Conservation (phyloP, 2,329 filamentous ascomycete genomes). For the Arthrobotrys pseudoclavata region DNA sequence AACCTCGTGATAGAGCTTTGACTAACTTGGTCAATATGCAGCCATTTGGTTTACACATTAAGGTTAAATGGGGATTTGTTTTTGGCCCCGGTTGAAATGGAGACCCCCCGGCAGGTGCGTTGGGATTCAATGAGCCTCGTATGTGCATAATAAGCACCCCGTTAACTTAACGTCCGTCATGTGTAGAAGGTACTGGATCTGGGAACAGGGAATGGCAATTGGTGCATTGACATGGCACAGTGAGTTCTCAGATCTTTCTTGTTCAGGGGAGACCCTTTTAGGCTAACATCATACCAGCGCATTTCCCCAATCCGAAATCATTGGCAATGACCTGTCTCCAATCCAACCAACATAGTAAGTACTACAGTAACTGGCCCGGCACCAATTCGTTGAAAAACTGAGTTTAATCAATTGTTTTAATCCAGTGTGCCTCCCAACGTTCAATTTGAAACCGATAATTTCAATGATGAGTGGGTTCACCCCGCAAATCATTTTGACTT, state of each 20-base stretch:
- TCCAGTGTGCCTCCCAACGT: conserved; percentile 63
- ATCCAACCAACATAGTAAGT: conserved; percentile 62
- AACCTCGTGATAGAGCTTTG: neutral
- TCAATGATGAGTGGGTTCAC: conserved; percentile 64
- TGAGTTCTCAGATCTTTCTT: conserved; percentile 17
- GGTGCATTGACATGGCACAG: conserved; percentile 68
- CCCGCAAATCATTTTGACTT: conserved; percentile 65
- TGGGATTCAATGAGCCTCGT: neutral
- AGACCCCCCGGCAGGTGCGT: conserved; percentile 35
- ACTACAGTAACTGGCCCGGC: conserved; percentile 3
- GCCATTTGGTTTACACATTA: conserved; percentile 49
- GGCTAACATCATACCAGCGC: conserved; percentile 3
- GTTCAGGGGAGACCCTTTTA: neutral
- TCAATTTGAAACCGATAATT: conserved; percentile 65
- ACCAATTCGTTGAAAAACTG: neutral
- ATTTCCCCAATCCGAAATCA: conserved; percentile 61
- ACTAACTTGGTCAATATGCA: neutral
- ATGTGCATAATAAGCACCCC: neutral
- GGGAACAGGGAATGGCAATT: conserved; percentile 68
- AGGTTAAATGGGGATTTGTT: conserved; percentile 61
- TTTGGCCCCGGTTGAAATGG: conserved; percentile 62
- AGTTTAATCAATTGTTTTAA: conserved; percentile 35
- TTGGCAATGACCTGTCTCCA: conserved; percentile 62
- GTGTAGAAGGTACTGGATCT: conserved; percentile 66
- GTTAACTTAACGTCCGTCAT: neutral